Evolutionary conservation across 148 eudicot species (phyloP).

Genomic region (Chenopodium quinoa): DNA sequence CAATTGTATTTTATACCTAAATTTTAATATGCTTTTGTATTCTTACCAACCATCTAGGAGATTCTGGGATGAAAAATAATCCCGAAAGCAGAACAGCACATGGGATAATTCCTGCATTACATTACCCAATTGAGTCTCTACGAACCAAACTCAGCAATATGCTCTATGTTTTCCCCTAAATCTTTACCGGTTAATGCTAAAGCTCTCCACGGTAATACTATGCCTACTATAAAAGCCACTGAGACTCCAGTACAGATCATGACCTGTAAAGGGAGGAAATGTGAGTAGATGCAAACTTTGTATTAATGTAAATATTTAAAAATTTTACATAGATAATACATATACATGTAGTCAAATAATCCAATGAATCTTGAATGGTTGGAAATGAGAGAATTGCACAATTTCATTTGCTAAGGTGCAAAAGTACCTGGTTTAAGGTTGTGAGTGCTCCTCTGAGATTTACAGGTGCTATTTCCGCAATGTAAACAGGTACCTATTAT

Average conservation of each 20-base stretch:
- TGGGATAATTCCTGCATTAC: slow-evolving; percentile 74
- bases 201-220: slow-evolving; percentile 69
- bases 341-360: neutral
- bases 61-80: slow-evolving; percentile 79
- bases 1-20: neutral
- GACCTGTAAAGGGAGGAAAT: slow-evolving; percentile 41
- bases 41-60: slow-evolving; percentile 98
- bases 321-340: too few relatives aligned
- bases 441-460: slow-evolving; percentile 87
- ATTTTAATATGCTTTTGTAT: neutral
- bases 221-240: slow-evolving; percentile 71
- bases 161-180: neutral
- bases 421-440: slow-evolving; percentile 75
- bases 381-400: neutral
- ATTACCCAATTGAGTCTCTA: slow-evolving; percentile 10
- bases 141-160: neutral
- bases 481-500: slow-evolving; percentile 77
- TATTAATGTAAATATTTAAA: neutral
- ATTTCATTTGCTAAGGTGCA: neutral
- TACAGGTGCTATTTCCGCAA: slow-evolving; percentile 92
- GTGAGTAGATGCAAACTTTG: neutral
- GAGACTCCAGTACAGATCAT: slow-evolving; percentile 90
- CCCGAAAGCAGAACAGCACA: slow-evolving; percentile 71
- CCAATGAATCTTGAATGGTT: neutral
- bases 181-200: slow-evolving; percentile 70